phyloP scores from a whole-genome alignment of 306 rosid genomes.

The Dicorynia guianensis region DNA sequence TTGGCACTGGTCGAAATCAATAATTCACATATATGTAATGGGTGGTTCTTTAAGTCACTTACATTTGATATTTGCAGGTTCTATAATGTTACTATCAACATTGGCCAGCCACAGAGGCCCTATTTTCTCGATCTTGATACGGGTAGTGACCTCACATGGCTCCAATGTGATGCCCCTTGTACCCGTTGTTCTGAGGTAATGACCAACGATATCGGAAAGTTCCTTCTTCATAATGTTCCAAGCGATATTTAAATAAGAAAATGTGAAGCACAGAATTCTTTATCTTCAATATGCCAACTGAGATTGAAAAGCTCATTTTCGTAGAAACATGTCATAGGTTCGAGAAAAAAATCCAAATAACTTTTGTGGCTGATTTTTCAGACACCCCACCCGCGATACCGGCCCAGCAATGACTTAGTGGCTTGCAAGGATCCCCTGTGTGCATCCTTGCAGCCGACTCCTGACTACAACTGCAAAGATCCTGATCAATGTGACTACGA shows the following conservation, averaged over 20 bases:
- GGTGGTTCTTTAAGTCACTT: not conserved
- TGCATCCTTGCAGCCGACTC: constrained; percentile 62
- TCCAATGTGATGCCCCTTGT: constrained; percentile 95
- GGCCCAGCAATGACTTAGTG: constrained; percentile 78
- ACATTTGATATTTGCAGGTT: constrained; percentile 55
- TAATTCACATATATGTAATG: not conserved
- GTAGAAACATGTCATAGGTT: constrained; percentile 5
- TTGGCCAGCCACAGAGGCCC: constrained; percentile 88
- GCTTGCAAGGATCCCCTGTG: constrained; percentile 76
- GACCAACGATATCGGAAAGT: not conserved
- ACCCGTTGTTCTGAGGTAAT: constrained; percentile 76
- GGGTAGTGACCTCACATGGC: constrained; percentile 99
- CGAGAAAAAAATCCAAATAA: not conserved
- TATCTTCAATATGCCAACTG: not conserved
- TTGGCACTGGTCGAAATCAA: too few relatives aligned
- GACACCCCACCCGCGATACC: constrained; percentile 84
- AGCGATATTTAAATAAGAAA: too few relatives aligned
- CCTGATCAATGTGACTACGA: constrained; percentile 88
- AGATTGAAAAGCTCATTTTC: constrained; percentile 11
- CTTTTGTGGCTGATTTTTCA: constrained; percentile 47
- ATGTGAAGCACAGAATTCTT: not conserved
- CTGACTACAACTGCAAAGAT: constrained; percentile 57
- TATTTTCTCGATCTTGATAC: constrained; percentile 92
- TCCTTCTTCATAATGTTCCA: too few relatives aligned
- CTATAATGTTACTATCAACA: constrained; percentile 80